These are phyloP conservation scores for Pichia sp. DNA, from an alignment of 1,139 yeast species.

Conservation along the genomic window DNA sequence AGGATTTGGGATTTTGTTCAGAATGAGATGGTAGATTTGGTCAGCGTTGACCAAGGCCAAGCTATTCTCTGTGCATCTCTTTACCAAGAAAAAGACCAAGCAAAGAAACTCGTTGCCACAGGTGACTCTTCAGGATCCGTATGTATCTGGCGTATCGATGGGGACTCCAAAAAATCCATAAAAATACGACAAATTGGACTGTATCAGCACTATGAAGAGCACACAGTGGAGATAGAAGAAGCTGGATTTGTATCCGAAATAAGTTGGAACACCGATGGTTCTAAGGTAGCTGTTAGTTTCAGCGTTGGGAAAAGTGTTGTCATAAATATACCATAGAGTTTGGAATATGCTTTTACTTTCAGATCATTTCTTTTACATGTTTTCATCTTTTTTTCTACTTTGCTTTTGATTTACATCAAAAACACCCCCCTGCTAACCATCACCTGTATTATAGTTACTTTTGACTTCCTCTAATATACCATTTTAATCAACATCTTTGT, in stretches of 20 bases:
- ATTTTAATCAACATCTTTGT: not conserved
- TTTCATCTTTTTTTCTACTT: not conserved
- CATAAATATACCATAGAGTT: conserved; percentile 16
- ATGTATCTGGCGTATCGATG: conserved; percentile 47
- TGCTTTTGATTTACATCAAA: not conserved
- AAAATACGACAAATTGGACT: conserved; percentile 15
- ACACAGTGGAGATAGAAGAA: conserved; percentile 7
- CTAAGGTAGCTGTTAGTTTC: conserved; percentile 25
- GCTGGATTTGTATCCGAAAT: conserved; percentile 19
- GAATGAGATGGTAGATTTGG: conserved; percentile 39
- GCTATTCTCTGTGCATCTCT: conserved; percentile 53
- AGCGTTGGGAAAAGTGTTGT: conserved; percentile 25
- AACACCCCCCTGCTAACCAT: not conserved
- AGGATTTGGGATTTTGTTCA: conserved; percentile 61
- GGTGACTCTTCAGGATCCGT: conserved; percentile 63
- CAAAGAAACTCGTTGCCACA: conserved; percentile 43
- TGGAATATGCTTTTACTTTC: not conserved
- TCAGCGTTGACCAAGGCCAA: conserved; percentile 41
- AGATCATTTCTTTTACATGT: not conserved
- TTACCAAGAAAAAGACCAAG: conserved; percentile 42
- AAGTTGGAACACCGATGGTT: conserved; percentile 23
- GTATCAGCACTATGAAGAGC: conserved; percentile 21
- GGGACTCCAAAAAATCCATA: not conserved
- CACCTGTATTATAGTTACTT: not conserved
- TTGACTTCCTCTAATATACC: not conserved